Conservation (phyloP, 257 asterid genomes). For the Dorcoceras hygrometricum region DNA sequence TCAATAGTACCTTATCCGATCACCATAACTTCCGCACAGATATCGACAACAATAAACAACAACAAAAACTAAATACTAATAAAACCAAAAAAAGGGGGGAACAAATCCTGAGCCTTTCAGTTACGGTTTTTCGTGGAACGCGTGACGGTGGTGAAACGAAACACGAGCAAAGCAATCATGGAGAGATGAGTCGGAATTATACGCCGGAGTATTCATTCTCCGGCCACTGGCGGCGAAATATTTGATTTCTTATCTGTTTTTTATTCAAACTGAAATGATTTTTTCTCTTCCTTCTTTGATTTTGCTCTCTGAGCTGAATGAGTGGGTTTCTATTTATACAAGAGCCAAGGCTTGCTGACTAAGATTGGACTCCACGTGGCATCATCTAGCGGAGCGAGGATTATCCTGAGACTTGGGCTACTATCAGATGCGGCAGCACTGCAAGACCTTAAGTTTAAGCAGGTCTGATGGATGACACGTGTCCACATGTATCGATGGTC, state of each 20-base stretch:
- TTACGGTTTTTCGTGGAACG: slow-evolving; percentile 57
- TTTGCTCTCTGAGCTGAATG: not conserved
- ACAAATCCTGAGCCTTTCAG: slow-evolving; percentile 9
- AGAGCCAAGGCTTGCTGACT: slow-evolving; percentile 36
- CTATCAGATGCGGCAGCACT: slow-evolving; percentile 28
- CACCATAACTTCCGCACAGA: slow-evolving; percentile 26
- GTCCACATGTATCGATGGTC: not conserved
- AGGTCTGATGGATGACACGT: slow-evolving; percentile 15
- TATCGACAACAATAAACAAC: slow-evolving; percentile 17
- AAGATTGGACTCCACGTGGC: slow-evolving; percentile 39
- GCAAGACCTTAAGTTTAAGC: not conserved
- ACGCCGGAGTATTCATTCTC: slow-evolving; percentile 50
- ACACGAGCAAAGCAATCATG: slow-evolving; percentile 33
- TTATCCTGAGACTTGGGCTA: slow-evolving; percentile 30
- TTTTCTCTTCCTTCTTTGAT: not conserved
- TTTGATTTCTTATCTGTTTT: not conserved
- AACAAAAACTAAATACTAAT: slow-evolving; percentile 3
- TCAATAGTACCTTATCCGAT: slow-evolving; percentile 31
- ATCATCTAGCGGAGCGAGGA: slow-evolving; percentile 27
- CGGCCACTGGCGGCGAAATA: slow-evolving; percentile 42
- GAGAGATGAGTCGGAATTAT: slow-evolving; percentile 24
- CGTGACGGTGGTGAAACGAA: slow-evolving; percentile 63
- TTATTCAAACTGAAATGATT: not conserved
- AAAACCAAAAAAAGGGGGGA: not conserved
- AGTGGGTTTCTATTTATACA: slow-evolving; percentile 31